Percentiles rank a stretch among this genome's conserved stretches.
Evolutionary conservation across 352 stramenopile genomes (phyloP).

Genomic region (Globisporangium viniferum): DNA sequence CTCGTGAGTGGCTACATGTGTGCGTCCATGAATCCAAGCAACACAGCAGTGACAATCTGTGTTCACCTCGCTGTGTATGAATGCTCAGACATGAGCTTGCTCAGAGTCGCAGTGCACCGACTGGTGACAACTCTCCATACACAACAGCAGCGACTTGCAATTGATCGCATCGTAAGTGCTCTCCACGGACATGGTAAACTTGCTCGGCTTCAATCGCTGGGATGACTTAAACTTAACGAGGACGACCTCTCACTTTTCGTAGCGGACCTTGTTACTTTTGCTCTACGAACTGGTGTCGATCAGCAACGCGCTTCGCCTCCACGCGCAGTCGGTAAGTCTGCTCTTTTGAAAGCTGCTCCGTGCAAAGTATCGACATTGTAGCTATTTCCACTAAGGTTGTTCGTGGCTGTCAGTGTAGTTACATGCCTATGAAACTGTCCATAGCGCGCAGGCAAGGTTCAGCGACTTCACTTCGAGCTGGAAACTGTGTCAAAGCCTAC

Average conservation of each 20-base stretch:
- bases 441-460: constrained; percentile 25
- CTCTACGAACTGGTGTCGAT: constrained; percentile 24
- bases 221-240: background rate
- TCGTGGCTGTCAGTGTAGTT: constrained; percentile 1
- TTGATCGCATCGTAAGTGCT: constrained; percentile 6
- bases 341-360: too few relatives aligned
- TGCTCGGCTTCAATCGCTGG: too few relatives aligned
- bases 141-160: background rate
- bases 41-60: too few relatives aligned
- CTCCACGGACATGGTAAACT: background rate
- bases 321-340: constrained; percentile 18
- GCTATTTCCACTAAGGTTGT: background rate
- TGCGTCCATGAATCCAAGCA: background rate
- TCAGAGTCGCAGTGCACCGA: background rate
- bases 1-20: constrained; percentile 11
- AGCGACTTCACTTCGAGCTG: constrained; percentile 50
- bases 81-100: background rate
- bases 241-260: background rate
- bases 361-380: too few relatives aligned
- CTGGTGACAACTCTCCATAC: background rate
- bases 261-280: constrained; percentile 15
- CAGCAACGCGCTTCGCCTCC: constrained; percentile 25
- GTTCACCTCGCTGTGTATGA: too few relatives aligned
- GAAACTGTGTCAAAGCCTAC: constrained; percentile 35
- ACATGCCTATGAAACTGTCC: constrained; percentile 15